phyloP scores from a whole-genome alignment of 2,329 filamentous ascomycete genomes.

The Dactylonectria macrodidyma region DNA sequence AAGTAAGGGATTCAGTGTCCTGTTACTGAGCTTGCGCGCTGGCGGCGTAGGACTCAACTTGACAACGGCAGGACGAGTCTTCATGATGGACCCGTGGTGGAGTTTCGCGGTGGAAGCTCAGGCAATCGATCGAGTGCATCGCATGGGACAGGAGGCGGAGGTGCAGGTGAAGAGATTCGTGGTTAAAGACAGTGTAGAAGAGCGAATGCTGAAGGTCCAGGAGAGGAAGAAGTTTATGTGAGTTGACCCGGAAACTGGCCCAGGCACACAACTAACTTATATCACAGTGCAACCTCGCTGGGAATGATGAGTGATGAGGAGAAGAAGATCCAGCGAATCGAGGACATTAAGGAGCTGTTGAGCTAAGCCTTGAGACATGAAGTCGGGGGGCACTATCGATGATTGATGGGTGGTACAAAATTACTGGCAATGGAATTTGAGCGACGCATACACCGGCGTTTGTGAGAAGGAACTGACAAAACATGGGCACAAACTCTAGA shows the following conservation, averaged over 20 bases:
- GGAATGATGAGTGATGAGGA: conserved; percentile 97
- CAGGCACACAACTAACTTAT: conserved; percentile 22
- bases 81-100: conserved; percentile 99
- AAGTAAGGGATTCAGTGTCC: conserved; percentile 73
- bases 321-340: conserved; percentile 89
- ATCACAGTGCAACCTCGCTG: conserved; percentile 84
- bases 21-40: conserved; percentile 88
- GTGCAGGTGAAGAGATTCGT: conserved; percentile 92
- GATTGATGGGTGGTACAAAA: conserved; percentile 16
- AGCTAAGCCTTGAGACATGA: conserved; percentile 60
- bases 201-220: conserved; percentile 93
- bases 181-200: conserved; percentile 91
- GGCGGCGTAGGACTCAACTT: conserved; percentile 96
- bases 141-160: conserved; percentile 92
- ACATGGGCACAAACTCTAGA: conserved; percentile 17
- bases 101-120: conserved; percentile 97
- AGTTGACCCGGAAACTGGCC: conserved; percentile 57
- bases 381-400: conserved; percentile 1
- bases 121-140: conserved; percentile 96
- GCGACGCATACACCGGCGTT: conserved; percentile 34
- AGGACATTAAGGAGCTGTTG: conserved; percentile 93
- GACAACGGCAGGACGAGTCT: conserved; percentile 90
- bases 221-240: conserved; percentile 96
- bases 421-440: conserved; percentile 3
- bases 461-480: conserved; percentile 28